Evolutionary conservation across 371 early-diverging fungal genomes (phyloP), one percentile per base, ranked within the genome.

Genomic region (Saksenaea oblongispora): DNA sequence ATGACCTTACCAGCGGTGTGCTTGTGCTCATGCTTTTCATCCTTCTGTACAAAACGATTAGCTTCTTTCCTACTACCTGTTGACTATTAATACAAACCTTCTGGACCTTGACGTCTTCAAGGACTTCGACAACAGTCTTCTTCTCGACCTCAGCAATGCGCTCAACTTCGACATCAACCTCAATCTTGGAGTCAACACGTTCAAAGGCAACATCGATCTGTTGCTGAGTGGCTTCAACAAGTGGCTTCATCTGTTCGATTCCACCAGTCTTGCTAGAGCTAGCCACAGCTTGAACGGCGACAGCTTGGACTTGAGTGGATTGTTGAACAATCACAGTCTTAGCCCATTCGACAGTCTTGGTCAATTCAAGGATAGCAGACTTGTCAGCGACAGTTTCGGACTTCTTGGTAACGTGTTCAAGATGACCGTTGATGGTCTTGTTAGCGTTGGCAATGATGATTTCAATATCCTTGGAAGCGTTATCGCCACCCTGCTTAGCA

Each of bases 401-500:
- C 31, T 31, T 31, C 31, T 31, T 31, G 31, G 31, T 31, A 31
- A 31, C 31, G 7, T 47, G 47, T 1, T 54, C 34, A 17, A 66
- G 58, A 27, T 61, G 34, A 15, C 56, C 35, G 15, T 56, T 35
- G 59, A 66, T 56, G 3, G 11, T 41, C 36, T 58, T 41, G 17
- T 51, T 66, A 54, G 74, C 62, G 53, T 72, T 65, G 26, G 65
- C 58, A 59, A 74, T 65, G 55, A 74, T 70, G 5, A 59, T 36
- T 34, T 77, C 74, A 58, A 77, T 73, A 22, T 78, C 78, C 15
- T 62, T 44, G 14, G 36, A 42, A 27, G 67, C 65, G 17, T 55
- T 62, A 5, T 69, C 66, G 9, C 78, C 74, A 41, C 78, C 73
- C 44, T 70, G 56, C 57, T 70, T 72, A 22, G 72, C 67, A n/a